Evolutionary conservation across 768 basidiomycete species (phyloP).

Genomic region (button mushroom (Agaricus bisporus)): DNA sequence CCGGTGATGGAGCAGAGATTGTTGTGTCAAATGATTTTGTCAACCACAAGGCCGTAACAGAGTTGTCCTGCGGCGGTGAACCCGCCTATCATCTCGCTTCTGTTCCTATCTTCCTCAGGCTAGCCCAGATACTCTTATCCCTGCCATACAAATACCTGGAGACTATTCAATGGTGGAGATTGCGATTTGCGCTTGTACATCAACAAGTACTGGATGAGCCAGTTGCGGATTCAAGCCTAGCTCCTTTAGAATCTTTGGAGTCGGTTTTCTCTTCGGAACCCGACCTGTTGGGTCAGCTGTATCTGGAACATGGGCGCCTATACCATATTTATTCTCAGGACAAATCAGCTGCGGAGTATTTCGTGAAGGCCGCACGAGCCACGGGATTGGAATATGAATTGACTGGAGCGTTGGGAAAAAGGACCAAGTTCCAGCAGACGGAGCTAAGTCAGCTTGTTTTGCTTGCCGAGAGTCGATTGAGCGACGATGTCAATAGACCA

Average conservation of each 20-base stretch:
- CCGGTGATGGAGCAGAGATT: conserved; percentile 15
- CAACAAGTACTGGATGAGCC: conserved; percentile 83
- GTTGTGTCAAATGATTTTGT: conserved; percentile 42
- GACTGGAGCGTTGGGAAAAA: conserved; percentile 87
- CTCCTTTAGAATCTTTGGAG: conserved; percentile 35
- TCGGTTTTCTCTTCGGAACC: conserved; percentile 40
- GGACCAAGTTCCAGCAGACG: conserved; percentile 88
- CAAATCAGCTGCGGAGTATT: conserved; percentile 68
- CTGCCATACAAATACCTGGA: conserved; percentile 40
- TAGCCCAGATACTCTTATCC: conserved; percentile 67
- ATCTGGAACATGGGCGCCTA: conserved; percentile 75
- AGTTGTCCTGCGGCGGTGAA: conserved; percentile 83
- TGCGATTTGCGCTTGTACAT: conserved; percentile 70
- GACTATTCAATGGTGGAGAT: conserved; percentile 73
- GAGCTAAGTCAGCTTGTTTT: conserved; percentile 89
- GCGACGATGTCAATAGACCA: conserved; percentile 20
- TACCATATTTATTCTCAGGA: conserved; percentile 74
- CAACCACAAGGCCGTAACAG: conserved; percentile 60
- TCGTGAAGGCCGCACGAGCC: conserved; percentile 69
- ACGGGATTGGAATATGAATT: conserved; percentile 84
- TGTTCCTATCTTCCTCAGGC: conserved; percentile 60
- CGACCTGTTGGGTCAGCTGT: conserved; percentile 61
- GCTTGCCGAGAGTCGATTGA: conserved; percentile 76
- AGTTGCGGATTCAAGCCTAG: conserved; percentile 45
- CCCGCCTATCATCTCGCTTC: conserved; percentile 91